Evolutionary conservation across 1,139 yeast species (phyloP), one percentile per base, ranked within the genome.

Genomic region (Ogataea hybrid): DNA sequence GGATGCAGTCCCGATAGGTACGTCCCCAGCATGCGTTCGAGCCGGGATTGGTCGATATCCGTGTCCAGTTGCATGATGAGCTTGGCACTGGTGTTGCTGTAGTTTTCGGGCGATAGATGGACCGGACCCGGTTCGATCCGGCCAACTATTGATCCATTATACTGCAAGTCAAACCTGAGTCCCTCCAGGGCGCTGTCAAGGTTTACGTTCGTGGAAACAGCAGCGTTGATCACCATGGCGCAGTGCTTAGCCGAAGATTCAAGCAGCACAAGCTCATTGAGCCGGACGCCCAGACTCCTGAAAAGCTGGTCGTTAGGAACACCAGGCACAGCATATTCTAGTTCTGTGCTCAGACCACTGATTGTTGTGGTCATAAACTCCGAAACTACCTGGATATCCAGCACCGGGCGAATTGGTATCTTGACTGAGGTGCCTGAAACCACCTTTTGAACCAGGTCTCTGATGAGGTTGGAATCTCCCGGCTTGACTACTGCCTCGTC

Each of bases 221-320:
- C 64, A 11, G 70, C 56, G 45, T 71, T 67, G 32, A 65, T 49
- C 59, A 46, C 54, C 48, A 58, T 58, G 23, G 49, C 47, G 20
- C 63, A 41, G 11, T 47, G 51, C 0, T 51, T 44, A 0, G 41
- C 35, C 11, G 54, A 50, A 0, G 75, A 62, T 2, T 58, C 58
- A 8, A 64, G 41, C 22, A 63, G 61, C 3, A 44, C 36, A 10
- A 71, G 44, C 2, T 55, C 49, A 14, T 55, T 53, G 4, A 71
- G 50, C 6, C 52, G 52, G 1, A 64, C 44, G 23, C 61, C 58
- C 32, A 65, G 25, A 11, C 47, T 39, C 1, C 52, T 47, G 11
- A 65, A 12, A 1, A 61, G 17, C 3, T 44, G 40, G 6, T 32
- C 43, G 7, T 40, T 8, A 2, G 46, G 37, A 2, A 18, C 6